Base-by-base conservation (phyloP, 768 basidiomycete genomes). In the Peribolospora baueri region DNA sequence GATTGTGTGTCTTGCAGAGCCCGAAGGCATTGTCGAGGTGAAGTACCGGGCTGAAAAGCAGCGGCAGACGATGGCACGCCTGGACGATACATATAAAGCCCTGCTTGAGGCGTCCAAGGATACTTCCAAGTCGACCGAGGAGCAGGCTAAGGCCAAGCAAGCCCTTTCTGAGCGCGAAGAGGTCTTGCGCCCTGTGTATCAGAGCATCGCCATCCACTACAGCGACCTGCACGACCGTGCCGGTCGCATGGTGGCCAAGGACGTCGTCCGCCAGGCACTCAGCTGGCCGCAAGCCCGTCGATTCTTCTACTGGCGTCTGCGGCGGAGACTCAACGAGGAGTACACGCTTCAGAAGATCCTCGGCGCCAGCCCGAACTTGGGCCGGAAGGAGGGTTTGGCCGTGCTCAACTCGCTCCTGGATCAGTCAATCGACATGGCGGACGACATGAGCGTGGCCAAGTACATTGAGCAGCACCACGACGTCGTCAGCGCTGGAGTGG, bases 1-100 rank as follows among this genome's bases (percentile, higher is more conserved):
- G 43, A 73, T 85, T 41, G 25, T 25, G 25, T 25, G 25, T 25
- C 25, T 25, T 48, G 42, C 51, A 48, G 93, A 98, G 67, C 84
- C 93, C 2, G 93, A 97, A 70, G 93, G 93, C 68, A 78, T 97
- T 64, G 75, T 97, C 56, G 93, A 97, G 69, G 91, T 93, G 73
- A 91, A 90, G 75, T 78, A 97, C 78, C 82, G 93, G 59, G 81
- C 85, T 48, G 88, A 91, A 67, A 95, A 91, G 73, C 76, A 97
- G 48, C 68, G 85, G 57, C 70, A 72, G 5, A 71, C 91, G 58
- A 97, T 98, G 93, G 88, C 87, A 62, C 80, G 93, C 55, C 75
- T 97, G 51, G 93, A 98, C 66, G 64, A 77, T 0, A 76, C 76
- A 14, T 97, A 91, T 64, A 80, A 82, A 9, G 67, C 74, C 10